Evolutionary conservation across 352 stramenopile species (phyloP), one percentile per base, ranked within the genome.

Genomic region (Sclerospora graminicola): DNA sequence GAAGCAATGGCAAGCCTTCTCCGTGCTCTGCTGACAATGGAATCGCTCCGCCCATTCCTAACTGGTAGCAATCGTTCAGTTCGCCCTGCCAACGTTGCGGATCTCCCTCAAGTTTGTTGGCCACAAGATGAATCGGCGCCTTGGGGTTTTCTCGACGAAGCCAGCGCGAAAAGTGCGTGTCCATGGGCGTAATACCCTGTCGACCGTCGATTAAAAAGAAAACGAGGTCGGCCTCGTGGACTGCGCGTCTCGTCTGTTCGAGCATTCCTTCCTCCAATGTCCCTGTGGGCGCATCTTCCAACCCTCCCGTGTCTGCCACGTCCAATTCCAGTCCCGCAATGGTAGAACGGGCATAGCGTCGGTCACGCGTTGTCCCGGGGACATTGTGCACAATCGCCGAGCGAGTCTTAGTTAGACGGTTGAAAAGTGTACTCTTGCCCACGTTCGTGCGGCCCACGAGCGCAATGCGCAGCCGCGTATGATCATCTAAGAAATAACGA

Each of bases 361-460:
- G 75, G 43, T 90, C 79, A 15, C 79, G 76, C 8, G 79, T 90
- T n/a, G n/a, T n/a, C n/a, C n/a, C n/a, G n/a, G n/a, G n/a, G n/a
- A n/a, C n/a, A n/a, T n/a, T n/a, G n/a, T n/a, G n/a, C n/a, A n/a
- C n/a, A n/a, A n/a, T n/a, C n/a, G n/a, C n/a, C n/a, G n/a, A n/a
- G n/a, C n/a, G 71, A 14, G 76, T 74, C 57, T 84, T 86, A 41
- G 79, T 90, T 39, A 90, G 47, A 15, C 79, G 69, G 55, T 90
- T 90, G 63, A 83, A 90, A 19, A 90, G 74, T 55, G 79, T 90
- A 32, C 76, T 88, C 54, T 90, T 90, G 44, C 79, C 79, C 29
- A 90, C 76, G 55, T 90, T 90, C 15, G 79, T 88, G 35, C 79
- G 73, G 0, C 79, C 79, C n/a, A 90, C 79, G 20, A 90, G 74